Evolutionary conservation across 768 basidiomycete genomes (phyloP).

Genomic region (Paxillus rubicundulus): DNA sequence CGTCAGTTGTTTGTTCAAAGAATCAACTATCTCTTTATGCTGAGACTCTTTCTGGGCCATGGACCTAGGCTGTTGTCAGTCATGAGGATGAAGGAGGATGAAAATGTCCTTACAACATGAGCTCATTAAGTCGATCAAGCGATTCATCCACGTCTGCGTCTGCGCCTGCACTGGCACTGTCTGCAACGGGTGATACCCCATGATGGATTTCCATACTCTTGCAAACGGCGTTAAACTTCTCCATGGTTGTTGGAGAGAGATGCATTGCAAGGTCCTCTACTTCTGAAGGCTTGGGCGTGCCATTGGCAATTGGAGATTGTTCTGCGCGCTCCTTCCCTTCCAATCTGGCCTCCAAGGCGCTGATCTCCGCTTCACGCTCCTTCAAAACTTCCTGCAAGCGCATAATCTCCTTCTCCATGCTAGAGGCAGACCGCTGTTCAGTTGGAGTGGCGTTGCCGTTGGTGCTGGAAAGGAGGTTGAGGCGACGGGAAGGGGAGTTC

Average conservation of each 20-base stretch:
- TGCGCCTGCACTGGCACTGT: conserved; percentile 33
- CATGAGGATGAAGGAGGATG: conserved; percentile 6
- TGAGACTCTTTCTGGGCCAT: conserved; percentile 97
- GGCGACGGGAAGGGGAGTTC: conserved; percentile 55
- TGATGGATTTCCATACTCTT: conserved; percentile 56
- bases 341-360: conserved; percentile 58
- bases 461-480: conserved; percentile 49
- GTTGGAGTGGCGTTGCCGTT: conserved; percentile 24
- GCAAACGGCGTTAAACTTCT: conserved; percentile 74
- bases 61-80: conserved; percentile 49
- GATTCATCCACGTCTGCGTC: conserved; percentile 58
- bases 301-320: not conserved
- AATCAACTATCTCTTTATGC: conserved; percentile 78
- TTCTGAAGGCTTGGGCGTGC: conserved; percentile 4
- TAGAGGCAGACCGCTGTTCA: conserved; percentile 74
- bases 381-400: conserved; percentile 89
- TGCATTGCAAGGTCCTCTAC: conserved; percentile 31
- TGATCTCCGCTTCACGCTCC: conserved; percentile 90
- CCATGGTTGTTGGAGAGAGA: conserved; percentile 69
- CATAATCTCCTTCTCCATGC: conserved; percentile 94
- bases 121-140: conserved; percentile 78
- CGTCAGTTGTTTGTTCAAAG: conserved; percentile 62
- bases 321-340: conserved; percentile 34
- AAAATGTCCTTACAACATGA: conserved; percentile 72
- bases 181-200: conserved; percentile 35